These are phyloP conservation scores for Nasturtium officinale DNA, from an alignment of 345 rosid genomes.

Conservation along the genomic window DNA sequence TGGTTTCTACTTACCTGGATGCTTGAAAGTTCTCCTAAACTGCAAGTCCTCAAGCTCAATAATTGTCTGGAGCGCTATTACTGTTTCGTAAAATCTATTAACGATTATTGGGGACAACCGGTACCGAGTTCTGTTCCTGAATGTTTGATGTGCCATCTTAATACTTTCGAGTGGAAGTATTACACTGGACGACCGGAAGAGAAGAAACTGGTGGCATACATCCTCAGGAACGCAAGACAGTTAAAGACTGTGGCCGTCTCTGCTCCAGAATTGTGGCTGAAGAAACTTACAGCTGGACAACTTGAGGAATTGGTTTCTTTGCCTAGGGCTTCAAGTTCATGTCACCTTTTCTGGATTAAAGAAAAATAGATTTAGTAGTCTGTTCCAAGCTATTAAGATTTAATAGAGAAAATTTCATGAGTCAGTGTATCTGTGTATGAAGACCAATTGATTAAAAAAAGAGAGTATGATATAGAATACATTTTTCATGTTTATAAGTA, in stretches of 20 bases:
- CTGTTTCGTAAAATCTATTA: no score
- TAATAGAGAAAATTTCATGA: neutral
- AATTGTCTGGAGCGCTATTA: neutral
- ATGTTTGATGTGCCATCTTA: neutral
- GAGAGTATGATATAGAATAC: neutral
- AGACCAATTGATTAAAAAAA: no score
- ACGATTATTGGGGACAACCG: neutral
- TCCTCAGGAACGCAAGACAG: constrained; percentile 1
- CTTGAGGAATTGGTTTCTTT: neutral
- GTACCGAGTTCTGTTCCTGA: constrained; percentile 11
- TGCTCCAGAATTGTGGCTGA: neutral
- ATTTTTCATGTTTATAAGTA: neutral
- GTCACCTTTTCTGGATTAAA: neutral
- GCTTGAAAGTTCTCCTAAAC: constrained; percentile 24
- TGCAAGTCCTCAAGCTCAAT: constrained; percentile 27
- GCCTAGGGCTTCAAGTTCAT: constrained; percentile 14
- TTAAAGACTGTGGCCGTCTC: constrained; percentile 4
- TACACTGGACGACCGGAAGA: neutral
- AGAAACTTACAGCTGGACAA: neutral
- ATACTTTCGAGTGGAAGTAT: neutral
- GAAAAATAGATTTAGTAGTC: neutral
- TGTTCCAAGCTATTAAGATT: neutral
- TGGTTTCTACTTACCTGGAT: constrained; percentile 22
- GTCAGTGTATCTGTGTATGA: neutral
- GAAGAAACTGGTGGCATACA: neutral